phyloP scores from a whole-genome alignment of 2,329 filamentous ascomycete species.

The Fusarium torreyae region DNA sequence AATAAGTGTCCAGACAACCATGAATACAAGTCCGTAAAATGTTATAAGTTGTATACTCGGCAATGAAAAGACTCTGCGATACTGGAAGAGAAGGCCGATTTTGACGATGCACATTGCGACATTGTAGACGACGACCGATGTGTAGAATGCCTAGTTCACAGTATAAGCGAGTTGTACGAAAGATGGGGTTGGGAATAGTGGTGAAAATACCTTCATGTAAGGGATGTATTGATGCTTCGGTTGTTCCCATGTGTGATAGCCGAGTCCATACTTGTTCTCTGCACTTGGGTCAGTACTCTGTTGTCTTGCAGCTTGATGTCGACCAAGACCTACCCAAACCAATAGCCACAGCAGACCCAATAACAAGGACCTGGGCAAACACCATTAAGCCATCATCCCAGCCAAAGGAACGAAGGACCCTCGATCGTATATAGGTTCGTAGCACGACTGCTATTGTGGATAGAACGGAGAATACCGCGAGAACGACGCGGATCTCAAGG shows the following conservation, averaged over 20 bases:
- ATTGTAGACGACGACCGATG: constrained; percentile 22
- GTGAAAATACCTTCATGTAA: constrained; percentile 25
- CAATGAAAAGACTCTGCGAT: constrained; percentile 27
- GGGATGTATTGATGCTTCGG: constrained; percentile 4
- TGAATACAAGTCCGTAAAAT: constrained; percentile 13
- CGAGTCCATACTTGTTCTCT: constrained; percentile 33
- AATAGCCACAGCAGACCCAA: constrained; percentile 15
- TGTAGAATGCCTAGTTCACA: constrained; percentile 15
- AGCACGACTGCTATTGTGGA: constrained; percentile 14
- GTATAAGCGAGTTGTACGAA: not conserved
- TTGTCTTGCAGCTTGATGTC: rapidly evolving
- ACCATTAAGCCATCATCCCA: constrained; percentile 30
- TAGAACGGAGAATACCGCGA: constrained; percentile 11
- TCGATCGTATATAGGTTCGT: constrained; percentile 14
- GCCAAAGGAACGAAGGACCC: constrained; percentile 19
- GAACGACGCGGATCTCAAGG: constrained; percentile 17
- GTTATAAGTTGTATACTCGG: not conserved
- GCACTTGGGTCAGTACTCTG: not conserved
- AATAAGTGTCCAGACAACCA: constrained; percentile 19
- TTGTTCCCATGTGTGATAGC: constrained; percentile 30
- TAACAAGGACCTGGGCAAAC: constrained; percentile 9
- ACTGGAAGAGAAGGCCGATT: constrained; percentile 28
- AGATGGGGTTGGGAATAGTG: not conserved
- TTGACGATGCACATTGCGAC: constrained; percentile 32
- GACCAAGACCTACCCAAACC: constrained; percentile 13